Evolutionary conservation across 208 protist genomes (phyloP), one percentile per base, ranked within the genome.

Genomic region (Acanthamoeba royreba): DNA sequence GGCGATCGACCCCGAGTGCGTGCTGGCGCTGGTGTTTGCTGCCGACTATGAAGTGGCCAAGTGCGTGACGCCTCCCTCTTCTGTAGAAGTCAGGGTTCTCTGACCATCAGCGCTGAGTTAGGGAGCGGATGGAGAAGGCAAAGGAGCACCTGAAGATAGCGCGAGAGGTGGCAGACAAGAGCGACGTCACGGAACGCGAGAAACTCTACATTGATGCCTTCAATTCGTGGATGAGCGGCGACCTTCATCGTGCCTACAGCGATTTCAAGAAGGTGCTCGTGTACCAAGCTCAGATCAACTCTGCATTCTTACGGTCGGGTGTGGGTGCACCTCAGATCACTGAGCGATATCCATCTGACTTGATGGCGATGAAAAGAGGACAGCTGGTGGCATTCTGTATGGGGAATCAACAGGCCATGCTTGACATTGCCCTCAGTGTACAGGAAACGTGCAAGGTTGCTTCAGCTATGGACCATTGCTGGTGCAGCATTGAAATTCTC

Each of bases 131-230:
- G 43, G 72, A 83, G 25, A 83, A 83, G 72, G 72, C 72, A 17
- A 83, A 53, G 72, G 72, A 15, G 25, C 72, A 83, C 72, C 72
- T 83, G n/a, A 33, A 46, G 43, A 38, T 38, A 9, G 72, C 72
- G 25, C 72, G 72, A 4, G 22, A 83, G 17, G 43, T 83, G 25
- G 72, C 72, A 9, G 72, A 83, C 72, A 4, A 38, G 43, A 83
- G 72, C 72, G 72, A 46, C n/a, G 72, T 83, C 25, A 83, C 72
- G 43, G 42, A 47, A 31, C 38, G 81, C 11, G 81, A 89, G 31
- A 89, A 89, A 52, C 81, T 89, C 49, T 89, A 89, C 81, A 52
- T 89, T 25, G 49, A 89, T 38, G 81, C 81, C 49, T 89, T 69
- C 38, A 46, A 66, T 35, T 89, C 49, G 31, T 89, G 81, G 81